Evolutionary conservation across 2,329 filamentous ascomycete genomes (phyloP).

Genomic region (Truncatella angustata): DNA sequence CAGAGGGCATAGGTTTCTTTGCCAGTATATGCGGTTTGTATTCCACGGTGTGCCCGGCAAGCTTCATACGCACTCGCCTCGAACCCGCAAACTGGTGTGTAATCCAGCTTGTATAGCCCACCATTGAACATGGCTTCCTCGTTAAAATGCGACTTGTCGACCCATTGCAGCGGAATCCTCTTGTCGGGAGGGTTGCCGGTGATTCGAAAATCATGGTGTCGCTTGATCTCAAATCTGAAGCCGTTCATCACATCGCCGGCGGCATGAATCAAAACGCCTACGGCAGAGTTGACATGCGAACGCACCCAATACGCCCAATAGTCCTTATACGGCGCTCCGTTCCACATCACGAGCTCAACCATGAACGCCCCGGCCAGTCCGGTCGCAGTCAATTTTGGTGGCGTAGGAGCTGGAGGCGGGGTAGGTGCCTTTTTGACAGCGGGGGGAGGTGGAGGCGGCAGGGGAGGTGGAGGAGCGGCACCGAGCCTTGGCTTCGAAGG

Average conservation of each 20-base stretch:
- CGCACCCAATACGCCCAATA: not conserved
- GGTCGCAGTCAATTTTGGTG: too few relatives aligned
- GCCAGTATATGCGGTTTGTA: too few relatives aligned
- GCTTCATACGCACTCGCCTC: not conserved
- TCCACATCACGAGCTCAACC: not conserved
- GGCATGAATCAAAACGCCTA: not conserved
- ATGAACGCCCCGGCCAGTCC: not conserved
- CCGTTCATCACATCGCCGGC: not conserved
- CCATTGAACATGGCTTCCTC: not conserved
- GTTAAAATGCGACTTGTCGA: not conserved
- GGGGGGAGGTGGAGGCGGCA: too few relatives aligned
- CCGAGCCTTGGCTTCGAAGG: too few relatives aligned
- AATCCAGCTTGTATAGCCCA: not conserved
- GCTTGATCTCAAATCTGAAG: not conserved
- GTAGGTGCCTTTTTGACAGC: too few relatives aligned
- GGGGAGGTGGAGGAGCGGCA: too few relatives aligned
- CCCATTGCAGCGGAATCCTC: not conserved
- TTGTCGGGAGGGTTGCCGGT: not conserved
- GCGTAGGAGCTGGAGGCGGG: too few relatives aligned
- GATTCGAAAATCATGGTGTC: not conserved
- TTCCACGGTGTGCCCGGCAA: too few relatives aligned
- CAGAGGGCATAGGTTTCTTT: too few relatives aligned
- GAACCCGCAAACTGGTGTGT: not conserved
- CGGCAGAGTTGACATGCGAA: not conserved
- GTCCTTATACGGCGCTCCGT: not conserved